phyloP scores from a whole-genome alignment of 345 rosid species.

The Citrus unshiu region DNA sequence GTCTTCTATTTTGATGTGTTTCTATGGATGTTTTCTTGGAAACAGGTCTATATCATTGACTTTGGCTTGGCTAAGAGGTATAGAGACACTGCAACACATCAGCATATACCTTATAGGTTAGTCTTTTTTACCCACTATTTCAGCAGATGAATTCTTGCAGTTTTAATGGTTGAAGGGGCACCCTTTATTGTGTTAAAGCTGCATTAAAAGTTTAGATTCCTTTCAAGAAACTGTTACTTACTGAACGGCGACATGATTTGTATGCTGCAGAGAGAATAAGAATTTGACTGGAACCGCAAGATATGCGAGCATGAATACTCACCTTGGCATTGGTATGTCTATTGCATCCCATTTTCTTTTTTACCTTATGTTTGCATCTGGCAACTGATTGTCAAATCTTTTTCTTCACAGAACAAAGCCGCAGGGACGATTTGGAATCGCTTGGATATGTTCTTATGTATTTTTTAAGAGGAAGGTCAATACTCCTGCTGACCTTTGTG shows the following conservation, averaged over 20 bases:
- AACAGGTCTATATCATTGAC: constrained; percentile 80
- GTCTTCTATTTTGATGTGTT: constrained; percentile 5
- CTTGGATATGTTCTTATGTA: constrained; percentile 95
- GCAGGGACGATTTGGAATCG: constrained; percentile 95
- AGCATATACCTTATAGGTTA: constrained; percentile 89
- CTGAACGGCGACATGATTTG: not conserved
- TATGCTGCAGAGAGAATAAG: constrained; percentile 73
- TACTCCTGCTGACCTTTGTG: constrained; percentile 8
- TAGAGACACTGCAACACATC: constrained; percentile 72
- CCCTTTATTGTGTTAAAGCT: not conserved
- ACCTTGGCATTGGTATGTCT: constrained; percentile 80
- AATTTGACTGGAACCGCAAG: constrained; percentile 93
- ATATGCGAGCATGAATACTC: constrained; percentile 97
- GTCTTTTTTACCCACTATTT: not conserved
- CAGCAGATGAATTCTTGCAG: not conserved
- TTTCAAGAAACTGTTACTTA: not conserved
- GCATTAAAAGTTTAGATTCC: not conserved
- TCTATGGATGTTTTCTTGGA: constrained; percentile 3
- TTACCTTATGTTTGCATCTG: not conserved
- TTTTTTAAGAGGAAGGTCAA: constrained; percentile 82
- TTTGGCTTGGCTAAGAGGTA: constrained; percentile 93
- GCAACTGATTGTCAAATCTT: not conserved
- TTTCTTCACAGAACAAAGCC: constrained; percentile 71
- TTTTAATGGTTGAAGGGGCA: not conserved
- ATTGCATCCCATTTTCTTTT: constrained; percentile 3